A percentile compares a stretch with the other conserved stretches of the same genome.
phyloP scores from a whole-genome alignment of 208 protist species.

The Sergeia podlipaevii region DNA sequence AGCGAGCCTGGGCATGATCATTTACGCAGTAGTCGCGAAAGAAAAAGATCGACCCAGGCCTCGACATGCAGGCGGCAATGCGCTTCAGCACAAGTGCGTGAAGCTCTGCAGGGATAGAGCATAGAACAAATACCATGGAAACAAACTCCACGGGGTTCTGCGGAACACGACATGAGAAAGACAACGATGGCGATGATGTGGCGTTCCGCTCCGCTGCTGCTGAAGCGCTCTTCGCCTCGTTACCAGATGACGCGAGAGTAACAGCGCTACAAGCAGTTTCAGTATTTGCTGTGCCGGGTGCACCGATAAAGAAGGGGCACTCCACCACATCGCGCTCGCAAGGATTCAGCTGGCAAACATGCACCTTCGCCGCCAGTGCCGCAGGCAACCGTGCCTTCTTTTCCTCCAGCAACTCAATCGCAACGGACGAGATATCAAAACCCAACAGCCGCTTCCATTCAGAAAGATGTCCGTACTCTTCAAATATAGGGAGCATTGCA shows the following conservation, averaged over 20 bases:
- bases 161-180: background rate
- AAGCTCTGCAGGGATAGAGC: slow-evolving; percentile 75
- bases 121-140: slow-evolving; percentile 94
- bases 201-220: background rate
- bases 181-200: slow-evolving; percentile 1
- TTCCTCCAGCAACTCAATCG: slow-evolving; percentile 71
- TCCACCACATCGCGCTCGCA: slow-evolving; percentile 37
- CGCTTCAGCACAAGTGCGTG: slow-evolving; percentile 50
- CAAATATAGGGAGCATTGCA: slow-evolving; percentile 86
- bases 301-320: slow-evolving; percentile 20
- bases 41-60: slow-evolving; percentile 71
- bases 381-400: slow-evolving; percentile 32
- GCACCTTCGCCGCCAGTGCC: slow-evolving; percentile 41
- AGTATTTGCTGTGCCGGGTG: no score
- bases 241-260: no score
- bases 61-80: slow-evolving; percentile 52
- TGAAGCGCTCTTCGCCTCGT: background rate
- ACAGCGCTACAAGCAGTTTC: no score
- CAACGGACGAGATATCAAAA: slow-evolving; percentile 91
- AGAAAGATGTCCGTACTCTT: slow-evolving; percentile 63
- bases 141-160: slow-evolving; percentile 54
- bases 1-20: slow-evolving; percentile 79
- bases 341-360: slow-evolving; percentile 53
- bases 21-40: slow-evolving; percentile 85
- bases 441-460: slow-evolving; percentile 61